Percentiles rank a stretch among this genome's conserved stretches.
Evolutionary conservation across 2,329 filamentous ascomycete species (phyloP).

Genomic region (Sporothrix phasma): DNA sequence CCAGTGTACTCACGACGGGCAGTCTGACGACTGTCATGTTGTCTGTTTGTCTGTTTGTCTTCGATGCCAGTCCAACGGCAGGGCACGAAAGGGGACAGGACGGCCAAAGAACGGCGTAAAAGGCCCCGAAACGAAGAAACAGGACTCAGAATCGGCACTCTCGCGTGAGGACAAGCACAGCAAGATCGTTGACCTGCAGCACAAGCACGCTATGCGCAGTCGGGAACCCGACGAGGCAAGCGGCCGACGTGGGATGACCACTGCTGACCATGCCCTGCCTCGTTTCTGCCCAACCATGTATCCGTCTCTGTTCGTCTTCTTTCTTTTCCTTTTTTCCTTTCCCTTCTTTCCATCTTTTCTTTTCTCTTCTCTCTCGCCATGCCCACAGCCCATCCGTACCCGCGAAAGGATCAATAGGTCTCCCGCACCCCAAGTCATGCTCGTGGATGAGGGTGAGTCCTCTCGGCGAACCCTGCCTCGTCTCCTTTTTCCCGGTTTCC

Average conservation of each 20-base stretch:
- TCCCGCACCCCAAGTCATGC: not conserved
- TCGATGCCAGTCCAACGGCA: too few species aligned
- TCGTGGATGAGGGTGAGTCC: not conserved
- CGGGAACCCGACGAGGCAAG: slow-evolving; percentile 3
- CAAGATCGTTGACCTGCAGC: not conserved
- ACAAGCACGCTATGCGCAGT: slow-evolving; percentile 2
- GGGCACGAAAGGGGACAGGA: too few species aligned
- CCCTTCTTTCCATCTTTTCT: too few species aligned
- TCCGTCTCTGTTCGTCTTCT: not conserved
- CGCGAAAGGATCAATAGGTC: slow-evolving; percentile 3
- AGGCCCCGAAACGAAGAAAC: not conserved
- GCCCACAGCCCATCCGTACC: not conserved
- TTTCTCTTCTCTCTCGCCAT: not conserved
- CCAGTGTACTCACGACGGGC: not conserved
- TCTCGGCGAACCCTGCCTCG: too few species aligned
- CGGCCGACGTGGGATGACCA: not conserved
- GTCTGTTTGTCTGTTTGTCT: too few species aligned
- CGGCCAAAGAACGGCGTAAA: not conserved
- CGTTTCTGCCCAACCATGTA: not conserved
- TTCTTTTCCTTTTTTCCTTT: not conserved
- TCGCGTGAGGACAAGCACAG: not conserved
- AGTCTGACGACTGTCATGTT: too few species aligned
- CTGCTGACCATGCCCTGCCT: not conserved
- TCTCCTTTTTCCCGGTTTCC: not conserved
- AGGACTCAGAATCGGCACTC: too few species aligned